These are phyloP conservation scores for Arachis monticola DNA, from an alignment of 331 rosid species.

Conservation along the genomic window DNA sequence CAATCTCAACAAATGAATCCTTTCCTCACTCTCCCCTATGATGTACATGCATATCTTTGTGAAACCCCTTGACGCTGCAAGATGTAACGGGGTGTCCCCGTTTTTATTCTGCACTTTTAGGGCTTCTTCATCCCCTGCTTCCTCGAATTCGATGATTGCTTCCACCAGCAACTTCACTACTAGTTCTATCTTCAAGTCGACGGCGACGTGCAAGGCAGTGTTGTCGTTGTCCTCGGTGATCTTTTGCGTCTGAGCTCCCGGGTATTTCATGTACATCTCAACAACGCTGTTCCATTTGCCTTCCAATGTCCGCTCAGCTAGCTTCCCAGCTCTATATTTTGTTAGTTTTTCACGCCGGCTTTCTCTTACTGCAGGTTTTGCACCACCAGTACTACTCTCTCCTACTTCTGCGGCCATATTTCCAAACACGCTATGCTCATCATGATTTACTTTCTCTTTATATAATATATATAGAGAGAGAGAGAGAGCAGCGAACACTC, in stretches of 20 bases:
- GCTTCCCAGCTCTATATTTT: too few species aligned
- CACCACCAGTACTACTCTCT: too few species aligned
- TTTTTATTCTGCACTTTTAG: constrained; percentile 27
- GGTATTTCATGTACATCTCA: background rate
- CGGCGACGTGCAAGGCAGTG: constrained; percentile 39
- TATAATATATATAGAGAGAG: too few species aligned
- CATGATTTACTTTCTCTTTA: too few species aligned
- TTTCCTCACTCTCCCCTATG: background rate
- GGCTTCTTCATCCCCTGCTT: background rate
- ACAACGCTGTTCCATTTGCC: constrained; percentile 54
- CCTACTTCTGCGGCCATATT: too few species aligned
- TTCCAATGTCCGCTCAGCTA: constrained; percentile 38
- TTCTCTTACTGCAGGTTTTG: too few species aligned
- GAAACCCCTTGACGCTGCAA: constrained; percentile 56
- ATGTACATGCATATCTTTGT: constrained; percentile 47
- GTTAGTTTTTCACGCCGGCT: too few species aligned
- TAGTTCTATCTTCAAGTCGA: background rate
- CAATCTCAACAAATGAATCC: constrained; percentile 2
- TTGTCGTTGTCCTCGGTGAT: constrained; percentile 6
- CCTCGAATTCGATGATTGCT: background rate
- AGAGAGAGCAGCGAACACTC: too few species aligned
- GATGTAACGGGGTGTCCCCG: constrained; percentile 59
- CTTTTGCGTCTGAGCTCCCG: background rate
- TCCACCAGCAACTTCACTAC: background rate
- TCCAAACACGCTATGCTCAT: too few species aligned